Evolutionary conservation across 768 basidiomycete species (phyloP), one percentile per base, ranked within the genome.

Genomic region (Russula olivacea): DNA sequence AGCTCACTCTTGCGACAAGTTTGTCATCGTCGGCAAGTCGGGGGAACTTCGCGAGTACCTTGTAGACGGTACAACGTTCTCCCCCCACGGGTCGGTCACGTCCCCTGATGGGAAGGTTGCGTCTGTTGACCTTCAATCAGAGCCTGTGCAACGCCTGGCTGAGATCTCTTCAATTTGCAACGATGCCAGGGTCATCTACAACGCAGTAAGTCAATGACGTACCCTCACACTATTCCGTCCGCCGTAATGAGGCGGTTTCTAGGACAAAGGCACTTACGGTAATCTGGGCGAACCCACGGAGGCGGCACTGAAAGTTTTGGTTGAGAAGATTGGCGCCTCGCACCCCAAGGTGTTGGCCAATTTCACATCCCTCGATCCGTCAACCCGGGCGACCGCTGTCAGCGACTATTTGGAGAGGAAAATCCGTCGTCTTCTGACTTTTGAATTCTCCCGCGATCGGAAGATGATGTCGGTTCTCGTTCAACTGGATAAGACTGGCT

Each of bases 391-490:
- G 55, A 91, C 83, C 68, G 93, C 88, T 40, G 81, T 98, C 76
- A 94, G 89, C 78, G 87, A 90, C 40, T 80, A 85, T 74, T 87
- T 92, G 73, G 92, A 93, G 67, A 77, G 78, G 57, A 79, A 76
- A 17, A 87, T 92, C 71, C 79, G 85, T 19, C 87, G 94, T 61
- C 81, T 97, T 15, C 77, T 97, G 69, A 99, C 95, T 9, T 96
- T 99, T 74, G 96, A 99, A 74, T 98, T 99, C 76, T 92, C 94
- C 23, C 87, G 96, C 21, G 96, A 98, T 75, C 89, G 96, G 71
- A 99, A 98, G 77, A 96, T 95, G 86, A 98, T 98, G 96, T 97
- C 96, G 23, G 95, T 98, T 56, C 84, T 98, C 55, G 90, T 92
- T 43, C 82, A 77, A 64, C 80, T 85, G 59, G 83, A 85, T 61